Evolutionary conservation across 2,329 filamentous ascomycete species (phyloP), one percentile per base, ranked within the genome.

Genomic region (Fusarium sp.): DNA sequence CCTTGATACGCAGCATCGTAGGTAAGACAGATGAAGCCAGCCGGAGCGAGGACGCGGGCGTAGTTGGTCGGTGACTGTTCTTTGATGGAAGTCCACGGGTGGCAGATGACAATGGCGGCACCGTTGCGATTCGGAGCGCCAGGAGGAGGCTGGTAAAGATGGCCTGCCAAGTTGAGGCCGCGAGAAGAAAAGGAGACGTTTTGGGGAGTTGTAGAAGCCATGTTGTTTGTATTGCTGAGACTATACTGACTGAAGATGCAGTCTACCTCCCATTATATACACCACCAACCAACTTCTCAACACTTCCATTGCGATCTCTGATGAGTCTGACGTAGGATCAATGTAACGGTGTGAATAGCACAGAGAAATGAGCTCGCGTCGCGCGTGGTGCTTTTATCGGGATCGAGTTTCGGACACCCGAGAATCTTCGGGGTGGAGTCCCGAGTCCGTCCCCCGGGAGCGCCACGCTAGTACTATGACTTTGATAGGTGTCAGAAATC

Each of bases 81-180:
- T 15, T 59, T 59, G 44, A 59, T 51, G 44, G 55, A 59, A 13
- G 55, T 59, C 55, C 55, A 59, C 34, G 55, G 55, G 34, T 59
- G 55, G 27, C 43, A 50, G 44, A 59, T 59, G 43, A 59, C 4
- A 28, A 59, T 51, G 18, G 44, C 55, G 1, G 55, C 55, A 18
- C 55, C 55, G 36, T 37, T 39, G 44, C 44, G 48, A 28, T 27
- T n/a, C 16, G 48, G 48, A 15, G 48, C 34, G 9, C 7, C 9
- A 6, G 48, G 28, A 6, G 48, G 48, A 23, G 48, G 34, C 6
- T 27, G 18, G 48, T 52, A 52, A 16, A 50, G 31, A 3, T 50
- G 46, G 4, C 28, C 46, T 2, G 30, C 46, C 10, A 50, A 2
- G 1, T 50, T 50, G 28, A 50, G 28, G 30, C 46, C 46, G 46